Evolutionary conservation across 768 basidiomycete genomes (phyloP).

Genomic region (Termitomyces sp.): DNA sequence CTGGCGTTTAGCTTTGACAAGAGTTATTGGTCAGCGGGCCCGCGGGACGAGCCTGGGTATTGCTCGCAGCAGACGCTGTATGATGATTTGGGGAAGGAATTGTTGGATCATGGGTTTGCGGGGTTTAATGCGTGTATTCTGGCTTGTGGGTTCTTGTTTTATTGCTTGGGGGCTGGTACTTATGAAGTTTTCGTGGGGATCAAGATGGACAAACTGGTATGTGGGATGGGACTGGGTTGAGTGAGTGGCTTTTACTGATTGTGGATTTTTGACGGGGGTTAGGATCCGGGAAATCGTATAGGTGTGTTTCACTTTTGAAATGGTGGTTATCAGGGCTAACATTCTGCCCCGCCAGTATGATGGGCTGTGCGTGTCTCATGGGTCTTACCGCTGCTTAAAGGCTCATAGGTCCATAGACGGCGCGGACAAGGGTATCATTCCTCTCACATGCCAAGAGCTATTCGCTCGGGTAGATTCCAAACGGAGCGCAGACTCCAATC

Average conservation of each 20-base stretch:
- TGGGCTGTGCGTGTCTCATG: conserved; percentile 73
- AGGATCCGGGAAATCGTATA: conserved; percentile 94
- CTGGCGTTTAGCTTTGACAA: conserved; percentile 96
- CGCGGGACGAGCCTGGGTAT: conserved; percentile 84
- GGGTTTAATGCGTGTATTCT: conserved; percentile 99
- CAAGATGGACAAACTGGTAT: conserved; percentile 83
- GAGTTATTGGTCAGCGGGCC: conserved; percentile 95
- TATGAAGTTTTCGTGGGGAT: neutral
- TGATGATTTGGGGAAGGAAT: conserved; percentile 89
- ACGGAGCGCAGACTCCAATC: conserved; percentile 56
- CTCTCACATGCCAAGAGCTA: conserved; percentile 89
- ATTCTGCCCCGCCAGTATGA: conserved; percentile 60
- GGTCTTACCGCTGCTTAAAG: neutral
- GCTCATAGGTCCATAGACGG: conserved; percentile 58
- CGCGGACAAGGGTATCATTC: conserved; percentile 95
- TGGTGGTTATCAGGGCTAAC: neutral
- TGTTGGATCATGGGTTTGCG: conserved; percentile 92
- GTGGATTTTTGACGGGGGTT: neutral
- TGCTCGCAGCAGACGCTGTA: conserved; percentile 95
- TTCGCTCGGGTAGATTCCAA: conserved; percentile 78
- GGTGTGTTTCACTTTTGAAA: conserved; percentile 43
- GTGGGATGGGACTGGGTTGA: conserved; percentile 18
- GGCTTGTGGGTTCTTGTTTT: conserved; percentile 71
- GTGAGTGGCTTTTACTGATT: neutral
- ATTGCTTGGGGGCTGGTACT: neutral